Conservation (phyloP, 2,329 filamentous ascomycete species). For the Diplodia mutila region DNA sequence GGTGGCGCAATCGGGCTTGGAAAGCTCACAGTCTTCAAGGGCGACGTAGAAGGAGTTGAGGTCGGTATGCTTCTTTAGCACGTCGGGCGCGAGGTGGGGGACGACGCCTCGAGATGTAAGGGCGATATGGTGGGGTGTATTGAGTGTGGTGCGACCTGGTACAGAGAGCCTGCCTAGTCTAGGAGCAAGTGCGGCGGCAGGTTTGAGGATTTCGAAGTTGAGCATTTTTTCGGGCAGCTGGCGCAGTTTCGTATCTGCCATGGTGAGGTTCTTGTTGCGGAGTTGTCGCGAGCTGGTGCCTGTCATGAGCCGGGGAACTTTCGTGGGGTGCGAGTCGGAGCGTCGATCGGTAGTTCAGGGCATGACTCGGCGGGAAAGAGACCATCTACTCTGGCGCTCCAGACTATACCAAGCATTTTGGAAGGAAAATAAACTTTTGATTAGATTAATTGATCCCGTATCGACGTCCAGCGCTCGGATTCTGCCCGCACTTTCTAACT, state of each 20-base stretch:
- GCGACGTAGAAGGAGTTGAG: conserved; percentile 77
- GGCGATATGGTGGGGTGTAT: conserved; percentile 82
- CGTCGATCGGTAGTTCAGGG: not conserved
- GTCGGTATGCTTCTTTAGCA: conserved; percentile 66
- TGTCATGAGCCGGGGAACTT: conserved; percentile 7
- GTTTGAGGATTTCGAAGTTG: conserved; percentile 49
- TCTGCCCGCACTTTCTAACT: no score
- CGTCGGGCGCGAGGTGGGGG: conserved; percentile 89
- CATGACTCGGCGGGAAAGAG: not conserved
- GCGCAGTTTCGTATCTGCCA: conserved; percentile 6
- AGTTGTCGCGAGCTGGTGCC: not conserved
- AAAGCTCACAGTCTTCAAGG: conserved; percentile 88
- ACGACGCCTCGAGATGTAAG: conserved; percentile 81
- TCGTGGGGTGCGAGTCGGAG: not conserved
- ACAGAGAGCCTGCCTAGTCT: conserved; percentile 71
- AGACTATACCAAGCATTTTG: not conserved
- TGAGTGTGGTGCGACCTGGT: conserved; percentile 65
- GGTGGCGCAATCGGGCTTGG: not conserved
- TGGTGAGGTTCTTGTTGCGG: not conserved
- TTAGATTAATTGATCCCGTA: no score
- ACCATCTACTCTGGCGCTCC: not conserved
- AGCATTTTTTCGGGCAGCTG: conserved; percentile 41
- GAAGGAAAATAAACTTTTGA: no score
- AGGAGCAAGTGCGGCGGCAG: conserved; percentile 50
- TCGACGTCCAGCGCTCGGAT: no score